phyloP scores from a whole-genome alignment of 1,284 basidiomycete species.

The Fistulina hepatica region DNA sequence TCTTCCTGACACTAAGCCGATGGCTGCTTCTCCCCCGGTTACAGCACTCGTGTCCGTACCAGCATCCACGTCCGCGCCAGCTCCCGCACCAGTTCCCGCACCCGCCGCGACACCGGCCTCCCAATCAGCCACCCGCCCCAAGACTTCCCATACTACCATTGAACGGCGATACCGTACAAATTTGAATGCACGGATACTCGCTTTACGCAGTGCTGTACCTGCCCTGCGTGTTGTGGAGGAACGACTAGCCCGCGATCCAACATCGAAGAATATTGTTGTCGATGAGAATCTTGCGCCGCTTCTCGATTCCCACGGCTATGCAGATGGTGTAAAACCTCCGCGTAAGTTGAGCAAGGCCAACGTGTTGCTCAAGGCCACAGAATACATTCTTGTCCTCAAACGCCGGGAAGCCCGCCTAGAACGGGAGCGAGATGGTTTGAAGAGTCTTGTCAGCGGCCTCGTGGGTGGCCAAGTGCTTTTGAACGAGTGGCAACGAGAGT shows the following conservation, averaged over 20 bases:
- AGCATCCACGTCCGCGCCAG: slow-evolving; percentile 14
- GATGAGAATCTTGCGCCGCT: slow-evolving; percentile 10
- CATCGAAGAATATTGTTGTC: slow-evolving; percentile 64
- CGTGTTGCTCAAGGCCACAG: slow-evolving; percentile 71
- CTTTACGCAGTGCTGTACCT: slow-evolving; percentile 72
- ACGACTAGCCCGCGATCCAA: no score
- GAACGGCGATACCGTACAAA: slow-evolving; percentile 86
- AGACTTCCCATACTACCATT: slow-evolving; percentile 86
- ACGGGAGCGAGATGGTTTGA: slow-evolving; percentile 61
- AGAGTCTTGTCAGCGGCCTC: slow-evolving; percentile 51
- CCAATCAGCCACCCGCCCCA: slow-evolving; percentile 40
- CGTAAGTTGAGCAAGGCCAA: slow-evolving; percentile 79
- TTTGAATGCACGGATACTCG: slow-evolving; percentile 80
- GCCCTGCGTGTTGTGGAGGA: slow-evolving; percentile 66
- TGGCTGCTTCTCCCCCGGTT: slow-evolving; percentile 12
- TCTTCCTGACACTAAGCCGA: slow-evolving; percentile 19
- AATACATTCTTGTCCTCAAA: slow-evolving; percentile 75
- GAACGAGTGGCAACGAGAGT: slow-evolving; percentile 64
- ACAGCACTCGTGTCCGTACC: slow-evolving; percentile 20
- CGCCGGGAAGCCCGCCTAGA: slow-evolving; percentile 58
- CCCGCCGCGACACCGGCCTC: slow-evolving; percentile 14
- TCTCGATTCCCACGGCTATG: slow-evolving; percentile 46
- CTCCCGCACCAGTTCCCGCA: slow-evolving; percentile 10
- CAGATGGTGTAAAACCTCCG: slow-evolving; percentile 75
- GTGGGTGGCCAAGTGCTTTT: slow-evolving; percentile 61